Base-by-base conservation (phyloP, 805 yeast genomes). In the Cyberlindnera suaveolens region DNA sequence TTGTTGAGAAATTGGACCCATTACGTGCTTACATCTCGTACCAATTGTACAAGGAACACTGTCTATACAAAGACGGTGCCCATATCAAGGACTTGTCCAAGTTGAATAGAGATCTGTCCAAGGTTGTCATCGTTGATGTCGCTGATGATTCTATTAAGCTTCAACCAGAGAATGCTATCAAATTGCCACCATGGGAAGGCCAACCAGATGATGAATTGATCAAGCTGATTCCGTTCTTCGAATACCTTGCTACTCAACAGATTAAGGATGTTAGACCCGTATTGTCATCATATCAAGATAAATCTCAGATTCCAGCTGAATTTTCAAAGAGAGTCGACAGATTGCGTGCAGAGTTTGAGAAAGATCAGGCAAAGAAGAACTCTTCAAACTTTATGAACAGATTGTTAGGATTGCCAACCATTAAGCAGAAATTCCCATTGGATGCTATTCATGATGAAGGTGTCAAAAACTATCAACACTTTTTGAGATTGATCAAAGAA, bases 131-230 rank as follows among this genome's bases (percentile, higher is more conserved):
- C 46, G 67, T 93, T 47, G 99, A 95, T 61, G 79, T 84, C 34
- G 80, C 83, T 55, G 79, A 78, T 35, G 85, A 81, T 35, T 72
- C 85, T 33, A 82, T 77, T 58, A 73, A 83, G 36, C 63, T 86
- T 64, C 97, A 91, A 70, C 96, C 96, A 3, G 96, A 90, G 56
- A 93, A 93, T 64, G 91, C 96, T n/a, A 77, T 93, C 50, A 80
- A 87, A 47, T 67, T 88, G 64, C 72, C 79, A 51, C 79, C 84
- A 48, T 93, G 99, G 99, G 76, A 74, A 42, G 99, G 99, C 51
- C 68, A 69, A 48, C 74, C 85, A 30, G 96, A 86, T 60, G 96
- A 91, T 64, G 72, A 74, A 44, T 75, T 93, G 58, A 72, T 93
- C 53, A 74, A 74, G 56, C 69, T 90, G 67, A 88, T 93, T 59